Base-by-base conservation (phyloP, 768 basidiomycete genomes). In the Hortiboletus campestris region DNA sequence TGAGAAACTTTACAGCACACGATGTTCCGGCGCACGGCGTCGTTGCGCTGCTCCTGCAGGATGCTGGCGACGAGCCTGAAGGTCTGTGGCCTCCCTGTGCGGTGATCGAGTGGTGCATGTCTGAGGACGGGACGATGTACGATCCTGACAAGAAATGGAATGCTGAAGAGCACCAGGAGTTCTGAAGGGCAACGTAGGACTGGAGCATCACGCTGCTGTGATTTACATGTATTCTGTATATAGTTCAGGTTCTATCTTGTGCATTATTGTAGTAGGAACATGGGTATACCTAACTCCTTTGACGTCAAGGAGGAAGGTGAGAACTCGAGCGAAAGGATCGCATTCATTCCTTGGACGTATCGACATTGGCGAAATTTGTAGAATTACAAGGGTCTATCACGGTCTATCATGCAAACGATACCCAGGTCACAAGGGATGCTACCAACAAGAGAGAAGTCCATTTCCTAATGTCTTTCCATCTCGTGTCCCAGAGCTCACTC, bases 11-110 rank as follows among this genome's bases (percentile, higher is more conserved):
- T 62, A 82, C 80, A 3, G 77, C 73, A 5, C 48, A 71, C 10
- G 71, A 68, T 19, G 84, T 89, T 12, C 86, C 86, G 4, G 63
- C 84, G 8, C 88, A 89, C 56, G 88, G 86, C 4, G 86, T 88
- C 25, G 80, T 84, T 22, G 88, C 86, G 32, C 63, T 89, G 11
- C 71, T 90, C 51, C 69, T 89, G 43, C 79, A 76, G 46, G 88
- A 89, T 60, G 84, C 78, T 1, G 86, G 85, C 0, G 77, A 88
- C 51, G 87, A 88, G 63, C 87, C 88, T 10, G 76, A 64, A 36
- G 84, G 79, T 2, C 69, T 78, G 2, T 74, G 75, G 61, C 86
- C 86, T 4, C 78, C 79, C 19, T 88, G 87, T 66, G 79, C 78
- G 13, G 76, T 75, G 47, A 67, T 71, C 54, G 77, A 80, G 46